Base-by-base conservation (phyloP, 2,329 filamentous ascomycete species). In the Camptophora hylomeconis region DNA sequence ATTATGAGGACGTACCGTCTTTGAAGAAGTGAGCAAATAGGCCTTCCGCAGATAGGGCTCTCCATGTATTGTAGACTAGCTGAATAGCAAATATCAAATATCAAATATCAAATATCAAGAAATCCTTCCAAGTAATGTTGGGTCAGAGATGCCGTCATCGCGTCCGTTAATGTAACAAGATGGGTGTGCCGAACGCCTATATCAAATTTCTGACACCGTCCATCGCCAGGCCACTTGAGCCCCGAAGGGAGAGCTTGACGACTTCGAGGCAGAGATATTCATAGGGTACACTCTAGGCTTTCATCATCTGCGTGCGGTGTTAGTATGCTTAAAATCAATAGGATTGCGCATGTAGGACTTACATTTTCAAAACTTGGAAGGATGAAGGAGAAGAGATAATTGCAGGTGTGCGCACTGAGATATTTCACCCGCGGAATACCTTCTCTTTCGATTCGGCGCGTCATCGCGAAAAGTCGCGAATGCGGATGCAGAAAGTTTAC, bases 281-380 rank as follows among this genome's bases (percentile, higher is more conserved):
- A 92, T 82, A 75, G 75, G 65, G 59, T 75, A 77, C 89, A 95
- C 87, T 74, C 81, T 77, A 75, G 73, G 81, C 81, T 93, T 92
- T 98, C 89, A 95, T 98, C 40, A 42, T 42, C 39, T 41, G 28
- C n/a, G n/a, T n/a, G n/a, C n/a, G n/a, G n/a, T n/a, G n/a, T n/a
- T n/a, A n/a, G n/a, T n/a, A n/a, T n/a, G n/a, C n/a, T n/a, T n/a
- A n/a, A n/a, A n/a, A n/a, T n/a, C n/a, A n/a, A n/a, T n/a, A n/a
- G n/a, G n/a, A n/a, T n/a, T n/a, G n/a, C n/a, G n/a, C n/a, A n/a
- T n/a, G n/a, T n/a, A n/a, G 9, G 19, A 73, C 84, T 72, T 67
- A 94, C 86, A 66, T 82, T 72, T 77, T 75, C 79, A 92, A 92
- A 92, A 94, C 86, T 81, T 83, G 84, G 86, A 94, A 92, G 83